Base-by-base conservation (phyloP, 2,329 filamentous ascomycete species). In the Dactylonectria estremocensis region DNA sequence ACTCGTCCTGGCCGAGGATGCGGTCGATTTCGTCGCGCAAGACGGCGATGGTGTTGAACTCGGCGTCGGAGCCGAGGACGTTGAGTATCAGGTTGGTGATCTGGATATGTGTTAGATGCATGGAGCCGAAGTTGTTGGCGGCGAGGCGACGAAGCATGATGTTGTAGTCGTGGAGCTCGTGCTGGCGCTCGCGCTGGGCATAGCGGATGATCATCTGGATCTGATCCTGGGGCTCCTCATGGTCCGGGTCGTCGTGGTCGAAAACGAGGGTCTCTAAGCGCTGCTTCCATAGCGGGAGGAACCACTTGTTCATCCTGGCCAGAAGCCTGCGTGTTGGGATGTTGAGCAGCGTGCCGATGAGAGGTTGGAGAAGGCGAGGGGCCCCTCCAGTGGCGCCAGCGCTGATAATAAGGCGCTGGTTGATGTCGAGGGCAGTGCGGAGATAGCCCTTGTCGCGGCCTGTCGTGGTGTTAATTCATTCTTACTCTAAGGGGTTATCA, bases 201-300 rank as follows among this genome's bases (percentile, higher is more conserved):
- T 77, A 83, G 5, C 77, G 76, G 3, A 84, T 66, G 79, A 85
- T 83, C 73, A 82, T 80, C 67, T 84, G 83, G 2, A 85, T 53
- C 18, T 80, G 77, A 45, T 85, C 83, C 13, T 79, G 74, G 0
- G 81, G 81, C 8, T 77, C 75, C 16, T 70, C 52, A 9, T 74
- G 57, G 3, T 69, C 66, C 0, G 66, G 57, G 3, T 73, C 64
- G 2, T 69, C 54, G 2, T 50, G 16, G 43, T 52, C 43, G 22
- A 28, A 33, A 3, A 28, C 24, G 3, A 66, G 45, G 18, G 48
- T 31, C 2, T 69, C 61, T 3, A 75, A 22, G 13, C 73, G 73
- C 6, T 73, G 18, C 18, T 66, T 60, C 33, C 69, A 70, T 1
- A 77, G 54, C 5, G 77, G 77, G 1, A 72, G 62, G 16, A 78